Evolutionary conservation across 495 filamentous ascomycete genomes (phyloP).

Genomic region (Hyphodiscus hymeniophilus): DNA sequence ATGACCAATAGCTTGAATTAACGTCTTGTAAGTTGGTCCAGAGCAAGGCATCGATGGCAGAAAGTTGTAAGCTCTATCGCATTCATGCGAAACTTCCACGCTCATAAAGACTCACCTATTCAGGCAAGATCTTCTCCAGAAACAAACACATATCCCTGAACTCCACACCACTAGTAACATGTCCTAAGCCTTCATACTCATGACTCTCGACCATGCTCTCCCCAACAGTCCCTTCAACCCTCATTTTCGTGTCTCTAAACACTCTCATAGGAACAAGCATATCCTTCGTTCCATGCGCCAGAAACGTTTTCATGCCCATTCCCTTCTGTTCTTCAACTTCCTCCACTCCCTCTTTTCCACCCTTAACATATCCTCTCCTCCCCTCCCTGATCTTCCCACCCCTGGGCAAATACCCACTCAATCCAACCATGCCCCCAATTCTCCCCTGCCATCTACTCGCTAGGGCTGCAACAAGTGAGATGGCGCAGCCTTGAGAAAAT

Average conservation of each 20-base stretch:
- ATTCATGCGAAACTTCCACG: too few species aligned
- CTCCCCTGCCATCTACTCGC: slow-evolving; percentile 25
- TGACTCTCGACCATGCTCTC: slow-evolving; percentile 7
- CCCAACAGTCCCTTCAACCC: slow-evolving; percentile 10
- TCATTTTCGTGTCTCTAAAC: slow-evolving; percentile 13
- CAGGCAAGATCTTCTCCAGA: slow-evolving; percentile 13
- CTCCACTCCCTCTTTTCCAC: slow-evolving; percentile 1
- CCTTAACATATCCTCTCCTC: slow-evolving; percentile 1
- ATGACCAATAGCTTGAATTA: too few species aligned
- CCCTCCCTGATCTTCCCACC: slow-evolving; percentile 4
- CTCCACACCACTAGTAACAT: slow-evolving; percentile 12
- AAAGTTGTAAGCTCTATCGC: too few species aligned
- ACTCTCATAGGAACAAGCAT: slow-evolving; percentile 19
- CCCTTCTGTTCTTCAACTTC: too few species aligned
- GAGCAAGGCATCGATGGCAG: too few species aligned
- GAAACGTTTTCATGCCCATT: slow-evolving; percentile 11
- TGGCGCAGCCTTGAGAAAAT: slow-evolving; percentile 35
- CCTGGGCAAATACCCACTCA: slow-evolving; percentile 33
- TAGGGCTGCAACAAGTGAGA: slow-evolving; percentile 29
- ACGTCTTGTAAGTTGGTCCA: too few species aligned
- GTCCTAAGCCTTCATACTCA: slow-evolving; percentile 17
- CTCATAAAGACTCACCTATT: too few species aligned
- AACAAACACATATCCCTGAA: slow-evolving; percentile 18
- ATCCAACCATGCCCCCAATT: slow-evolving; percentile 29
- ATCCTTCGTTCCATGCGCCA: slow-evolving; percentile 21